A percentile compares a stretch with the other conserved stretches of the same genome.
Conservation (phyloP, 2,329 filamentous ascomycete species). For the Alternaria sp. region DNA sequence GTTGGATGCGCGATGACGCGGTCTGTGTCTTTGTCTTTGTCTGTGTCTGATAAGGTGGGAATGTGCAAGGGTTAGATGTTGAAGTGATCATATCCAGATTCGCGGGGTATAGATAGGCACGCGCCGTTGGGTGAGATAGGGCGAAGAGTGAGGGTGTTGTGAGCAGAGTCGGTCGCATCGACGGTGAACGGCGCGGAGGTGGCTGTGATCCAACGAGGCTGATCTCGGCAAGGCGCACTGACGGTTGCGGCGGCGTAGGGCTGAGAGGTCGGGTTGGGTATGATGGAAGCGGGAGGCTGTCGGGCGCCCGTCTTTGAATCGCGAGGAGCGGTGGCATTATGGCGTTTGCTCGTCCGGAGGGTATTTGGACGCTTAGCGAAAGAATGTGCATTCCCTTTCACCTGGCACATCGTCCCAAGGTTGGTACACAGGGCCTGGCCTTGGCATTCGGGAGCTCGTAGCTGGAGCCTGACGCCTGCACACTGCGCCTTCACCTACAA, state of each 20-base stretch:
- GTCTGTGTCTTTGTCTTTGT: conserved; percentile 21
- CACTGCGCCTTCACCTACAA: conserved; percentile 6
- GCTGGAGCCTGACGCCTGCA: conserved; percentile 21
- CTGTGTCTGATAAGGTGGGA: conserved; percentile 25
- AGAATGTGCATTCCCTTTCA: neutral
- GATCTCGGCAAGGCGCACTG: conserved; percentile 23
- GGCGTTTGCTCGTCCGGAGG: neutral
- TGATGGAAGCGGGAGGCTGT: neutral
- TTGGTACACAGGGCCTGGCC: conserved; percentile 10
- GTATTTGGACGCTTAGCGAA: neutral
- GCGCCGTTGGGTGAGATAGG: conserved; percentile 23
- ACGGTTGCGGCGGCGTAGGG: conserved; percentile 28
- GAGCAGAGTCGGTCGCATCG: conserved; percentile 19
- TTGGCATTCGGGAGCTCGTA: conserved; percentile 18
- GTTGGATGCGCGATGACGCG: conserved; percentile 31
- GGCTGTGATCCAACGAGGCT: conserved; percentile 25
- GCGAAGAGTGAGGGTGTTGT: conserved; percentile 12
- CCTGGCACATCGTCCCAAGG: neutral
- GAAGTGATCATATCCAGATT: conserved; percentile 45
- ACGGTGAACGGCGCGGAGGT: conserved; percentile 29
- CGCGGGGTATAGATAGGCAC: conserved; percentile 29
- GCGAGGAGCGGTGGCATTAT: neutral
- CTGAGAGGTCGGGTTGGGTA: conserved; percentile 13
- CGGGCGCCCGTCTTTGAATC: neutral
- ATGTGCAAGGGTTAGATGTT: conserved; percentile 29